Evolutionary conservation across 345 rosid genomes (phyloP).

Genomic region (Conringia planisiliqua): DNA sequence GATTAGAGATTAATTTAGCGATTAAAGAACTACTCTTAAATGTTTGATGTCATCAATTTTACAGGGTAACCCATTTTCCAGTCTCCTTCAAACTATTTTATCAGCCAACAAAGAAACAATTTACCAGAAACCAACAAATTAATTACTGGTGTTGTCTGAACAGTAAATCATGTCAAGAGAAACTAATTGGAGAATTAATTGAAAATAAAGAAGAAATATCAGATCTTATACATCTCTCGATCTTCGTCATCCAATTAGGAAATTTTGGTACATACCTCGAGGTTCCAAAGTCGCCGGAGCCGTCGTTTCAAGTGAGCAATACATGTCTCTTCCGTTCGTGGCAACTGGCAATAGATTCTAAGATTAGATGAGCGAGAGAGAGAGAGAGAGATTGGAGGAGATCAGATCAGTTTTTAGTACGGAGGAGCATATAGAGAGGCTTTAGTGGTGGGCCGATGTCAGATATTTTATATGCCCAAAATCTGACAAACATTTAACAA

Average conservation of each 20-base stretch:
- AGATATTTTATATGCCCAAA: constrained; percentile 13
- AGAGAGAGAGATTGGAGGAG: neutral
- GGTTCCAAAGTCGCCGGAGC: constrained; percentile 15
- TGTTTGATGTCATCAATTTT: neutral
- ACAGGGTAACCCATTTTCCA: neutral
- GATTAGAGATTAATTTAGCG: neutral
- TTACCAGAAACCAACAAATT: neutral
- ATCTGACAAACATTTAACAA: neutral
- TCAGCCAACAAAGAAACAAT: neutral
- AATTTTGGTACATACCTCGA: neutral
- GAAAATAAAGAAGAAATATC: neutral
- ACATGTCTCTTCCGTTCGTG: constrained; percentile 1
- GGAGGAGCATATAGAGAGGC: neutral
- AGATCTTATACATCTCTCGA: neutral
- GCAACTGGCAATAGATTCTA: neutral
- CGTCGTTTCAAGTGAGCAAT: constrained; percentile 21
- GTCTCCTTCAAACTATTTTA: neutral
- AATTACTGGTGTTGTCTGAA: neutral
- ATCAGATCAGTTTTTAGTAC: neutral
- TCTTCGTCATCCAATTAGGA: neutral
- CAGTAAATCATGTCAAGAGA: neutral
- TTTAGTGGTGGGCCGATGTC: neutral
- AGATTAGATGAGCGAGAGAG: neutral
- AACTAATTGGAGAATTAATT: neutral
- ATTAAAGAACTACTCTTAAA: neutral